phyloP scores from a whole-genome alignment of 73 alveolate genomes.

The Stentor coeruleus region DNA sequence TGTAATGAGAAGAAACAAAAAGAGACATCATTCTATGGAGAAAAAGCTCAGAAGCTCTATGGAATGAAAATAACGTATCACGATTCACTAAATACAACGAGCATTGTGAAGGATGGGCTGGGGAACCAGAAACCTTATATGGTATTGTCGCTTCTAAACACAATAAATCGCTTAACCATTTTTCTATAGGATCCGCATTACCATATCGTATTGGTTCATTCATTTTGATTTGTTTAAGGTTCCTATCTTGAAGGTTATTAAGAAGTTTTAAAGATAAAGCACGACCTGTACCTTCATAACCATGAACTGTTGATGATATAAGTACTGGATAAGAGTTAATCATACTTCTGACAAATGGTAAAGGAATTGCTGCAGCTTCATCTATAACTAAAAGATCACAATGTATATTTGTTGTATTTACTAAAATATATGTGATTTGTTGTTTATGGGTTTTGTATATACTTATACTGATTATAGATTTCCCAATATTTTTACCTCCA shows the following conservation, averaged over 20 bases:
- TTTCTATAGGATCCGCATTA: conserved; percentile 94
- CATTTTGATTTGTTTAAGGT: conserved; percentile 47
- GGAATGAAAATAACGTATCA: conserved; percentile 97
- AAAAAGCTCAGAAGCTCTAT: conserved; percentile 93
- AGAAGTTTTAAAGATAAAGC: conserved; percentile 87
- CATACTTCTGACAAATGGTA: conserved; percentile 84
- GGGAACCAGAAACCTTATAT: conserved; percentile 57
- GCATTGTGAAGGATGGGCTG: conserved; percentile 91
- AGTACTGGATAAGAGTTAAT: conserved; percentile 93
- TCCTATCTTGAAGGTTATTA: conserved; percentile 49
- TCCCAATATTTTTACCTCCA: conserved; percentile 81
- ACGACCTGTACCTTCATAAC: conserved; percentile 99
- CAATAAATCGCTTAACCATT: conserved; percentile 94
- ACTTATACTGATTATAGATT: conserved; percentile 82
- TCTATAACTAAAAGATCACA: conserved; percentile 98
- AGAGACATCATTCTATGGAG: conserved; percentile 93
- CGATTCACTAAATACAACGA: conserved; percentile 97
- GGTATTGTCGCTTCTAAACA: conserved; percentile 88
- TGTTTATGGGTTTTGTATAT: conserved; percentile 90
- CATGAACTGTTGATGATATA: conserved; percentile 97
- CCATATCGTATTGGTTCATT: conserved; percentile 99
- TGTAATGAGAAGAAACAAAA: conserved; percentile 98
- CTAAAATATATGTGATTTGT: conserved; percentile 85
- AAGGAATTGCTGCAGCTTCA: conserved; percentile 99
- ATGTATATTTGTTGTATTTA: conserved; percentile 73